Conservation (phyloP, 169 alveolate species). For the Miamiensis avidus region DNA sequence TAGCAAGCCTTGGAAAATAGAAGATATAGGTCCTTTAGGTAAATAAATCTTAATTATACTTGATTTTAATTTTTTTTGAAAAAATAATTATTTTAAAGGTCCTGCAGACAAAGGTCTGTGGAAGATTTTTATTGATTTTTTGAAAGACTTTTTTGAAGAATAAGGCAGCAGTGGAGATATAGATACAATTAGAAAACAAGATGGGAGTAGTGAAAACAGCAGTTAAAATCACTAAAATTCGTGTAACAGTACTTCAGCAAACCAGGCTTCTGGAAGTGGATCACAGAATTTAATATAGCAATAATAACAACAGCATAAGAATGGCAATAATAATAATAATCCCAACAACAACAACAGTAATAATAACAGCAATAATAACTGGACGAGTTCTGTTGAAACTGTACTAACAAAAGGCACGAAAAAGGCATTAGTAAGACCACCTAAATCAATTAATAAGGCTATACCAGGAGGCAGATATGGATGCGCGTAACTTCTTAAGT, state of each 20-base stretch:
- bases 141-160: slow-evolving; percentile 24
- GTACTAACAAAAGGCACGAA: slow-evolving; percentile 25
- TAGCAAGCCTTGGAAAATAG: background rate
- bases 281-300: no score
- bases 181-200: background rate
- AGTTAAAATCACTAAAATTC: background rate
- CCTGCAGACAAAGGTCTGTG: slow-evolving; percentile 9
- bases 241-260: background rate
- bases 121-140: slow-evolving; percentile 21
- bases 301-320: background rate
- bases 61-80: no score
- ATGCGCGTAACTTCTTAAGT: slow-evolving; percentile 76
- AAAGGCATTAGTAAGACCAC: slow-evolving; percentile 36
- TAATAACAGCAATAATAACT: slow-evolving; percentile 3
- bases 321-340: background rate
- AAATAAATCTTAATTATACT: no score
- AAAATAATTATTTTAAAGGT: no score
- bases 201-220: no score
- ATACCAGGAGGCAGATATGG: slow-evolving; percentile 79
- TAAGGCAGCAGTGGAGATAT: background rate
- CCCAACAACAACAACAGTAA: background rate
- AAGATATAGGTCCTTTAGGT: slow-evolving; percentile 22
- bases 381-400: slow-evolving; percentile 21
- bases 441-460: slow-evolving; percentile 46
- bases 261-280: no score